These are phyloP conservation scores for Russula virescens DNA, from an alignment of 768 basidiomycete species.

Conservation along the genomic window DNA sequence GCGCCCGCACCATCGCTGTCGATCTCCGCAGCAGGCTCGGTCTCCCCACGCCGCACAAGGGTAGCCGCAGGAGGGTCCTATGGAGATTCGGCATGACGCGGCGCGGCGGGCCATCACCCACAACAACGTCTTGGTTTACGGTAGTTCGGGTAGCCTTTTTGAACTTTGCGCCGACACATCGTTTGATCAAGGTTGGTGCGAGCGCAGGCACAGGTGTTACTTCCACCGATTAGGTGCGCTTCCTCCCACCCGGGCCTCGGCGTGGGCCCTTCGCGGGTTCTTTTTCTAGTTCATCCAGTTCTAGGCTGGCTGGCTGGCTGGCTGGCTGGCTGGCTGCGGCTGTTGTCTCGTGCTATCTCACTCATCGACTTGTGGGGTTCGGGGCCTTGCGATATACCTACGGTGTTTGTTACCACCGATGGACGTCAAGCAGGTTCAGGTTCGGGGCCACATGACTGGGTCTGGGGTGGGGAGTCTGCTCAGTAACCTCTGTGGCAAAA, in stretches of 20 bases:
- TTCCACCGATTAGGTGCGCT: slow-evolving; percentile 14
- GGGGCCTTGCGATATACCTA: slow-evolving; percentile 4
- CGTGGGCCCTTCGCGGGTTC: slow-evolving; percentile 21
- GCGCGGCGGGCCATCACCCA: slow-evolving; percentile 7
- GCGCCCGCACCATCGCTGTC: slow-evolving; percentile 7
- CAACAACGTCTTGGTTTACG: slow-evolving; percentile 22
- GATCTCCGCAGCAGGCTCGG: slow-evolving; percentile 1
- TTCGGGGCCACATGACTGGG: neutral
- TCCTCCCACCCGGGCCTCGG: slow-evolving; percentile 19
- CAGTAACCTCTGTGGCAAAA: slow-evolving; percentile 9
- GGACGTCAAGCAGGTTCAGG: slow-evolving; percentile 26
- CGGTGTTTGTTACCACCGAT: slow-evolving; percentile 25
- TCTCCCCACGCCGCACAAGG: slow-evolving; percentile 13
- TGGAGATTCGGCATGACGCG: slow-evolving; percentile 9
- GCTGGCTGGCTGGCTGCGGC: slow-evolving; percentile 9
- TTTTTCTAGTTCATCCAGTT: slow-evolving; percentile 6
- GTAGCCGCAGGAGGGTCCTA: slow-evolving; percentile 5
- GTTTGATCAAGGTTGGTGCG: slow-evolving; percentile 12
- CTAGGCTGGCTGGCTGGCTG: slow-evolving; percentile 9
- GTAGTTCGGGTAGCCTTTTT: slow-evolving; percentile 19
- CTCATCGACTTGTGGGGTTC: slow-evolving; percentile 11
- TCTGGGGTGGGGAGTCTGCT: slow-evolving; percentile 3
- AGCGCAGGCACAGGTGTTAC: slow-evolving; percentile 10
- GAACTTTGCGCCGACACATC: slow-evolving; percentile 23
- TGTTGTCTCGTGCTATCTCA: slow-evolving; percentile 12